Evolutionary conservation across 768 basidiomycete species (phyloP), one percentile per base, ranked within the genome.

Genomic region (Auricularia heimuer): DNA sequence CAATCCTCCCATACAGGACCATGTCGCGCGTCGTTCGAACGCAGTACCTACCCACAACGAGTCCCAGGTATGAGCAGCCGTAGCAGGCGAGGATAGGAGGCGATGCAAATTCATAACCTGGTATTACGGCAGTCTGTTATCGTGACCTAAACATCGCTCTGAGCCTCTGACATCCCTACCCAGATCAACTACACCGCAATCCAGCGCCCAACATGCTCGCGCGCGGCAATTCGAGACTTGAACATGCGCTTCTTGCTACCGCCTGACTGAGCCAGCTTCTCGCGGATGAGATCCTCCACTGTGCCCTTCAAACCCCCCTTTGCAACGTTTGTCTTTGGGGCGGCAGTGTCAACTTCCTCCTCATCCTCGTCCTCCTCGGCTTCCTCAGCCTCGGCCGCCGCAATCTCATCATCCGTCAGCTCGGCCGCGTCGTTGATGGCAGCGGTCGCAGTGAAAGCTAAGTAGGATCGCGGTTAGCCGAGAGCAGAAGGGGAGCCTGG

Each of bases 351-450:
- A 14, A 42, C 56, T 29, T 29, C 29, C 24, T 60, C 56, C 12
- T 60, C 56, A 62, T 62, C 24, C 37, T 29, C 56, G 18, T 60
- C 56, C 60, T 62, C 24, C 37, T 29, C 56, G 10, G 56, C 56
- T 60, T 60, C 56, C 24, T 29, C 56, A 6, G 56, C 56, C 56
- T 60, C 56, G 24, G 56, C 56, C 24, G 24, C 33, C 4, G 56
- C 56, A 14, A 60, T 24, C 8, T 29, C 56, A 4, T 24, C 56
- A 29, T 60, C 56, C 8, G 29, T 29, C 24, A 60, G 8, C 8
- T 60, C 56, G 29, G 29, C 29, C 29, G 29, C 29, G 54, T n/a
- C 18, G 29, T 18, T 29, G 4, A 29, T 18, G 18, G 47, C 14
- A 18, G 47, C 18, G 6, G 47, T 51, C 47, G 11, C 47, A 12